Conservation (phyloP, 495 filamentous ascomycete genomes). For the Hypoxylon crocopeplum region DNA sequence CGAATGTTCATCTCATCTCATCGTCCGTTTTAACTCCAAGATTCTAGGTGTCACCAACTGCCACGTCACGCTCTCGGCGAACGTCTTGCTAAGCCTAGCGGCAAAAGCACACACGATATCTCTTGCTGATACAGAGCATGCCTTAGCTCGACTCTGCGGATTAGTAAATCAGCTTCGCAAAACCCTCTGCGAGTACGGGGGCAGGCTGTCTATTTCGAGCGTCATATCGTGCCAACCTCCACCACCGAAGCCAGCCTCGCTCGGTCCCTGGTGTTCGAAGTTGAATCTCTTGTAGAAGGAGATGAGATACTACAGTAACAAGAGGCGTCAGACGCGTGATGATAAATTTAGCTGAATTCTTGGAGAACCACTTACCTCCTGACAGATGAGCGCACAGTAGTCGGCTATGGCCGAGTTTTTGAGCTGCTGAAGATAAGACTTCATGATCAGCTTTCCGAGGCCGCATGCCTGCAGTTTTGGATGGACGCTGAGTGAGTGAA, state of each 20-base stretch:
- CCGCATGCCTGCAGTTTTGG: slow-evolving; percentile 76
- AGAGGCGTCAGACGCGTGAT: not conserved
- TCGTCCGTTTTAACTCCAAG: not conserved
- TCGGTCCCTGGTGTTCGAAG: slow-evolving; percentile 72
- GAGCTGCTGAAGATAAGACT: slow-evolving; percentile 73
- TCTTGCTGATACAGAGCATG: no score
- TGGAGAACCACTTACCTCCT: slow-evolving; percentile 59
- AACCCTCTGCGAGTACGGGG: slow-evolving; percentile 1
- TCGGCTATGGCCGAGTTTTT: slow-evolving; percentile 69
- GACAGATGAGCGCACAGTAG: slow-evolving; percentile 78
- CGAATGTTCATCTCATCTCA: slow-evolving; percentile 16
- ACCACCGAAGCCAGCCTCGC: slow-evolving; percentile 70
- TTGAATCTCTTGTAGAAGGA: slow-evolving; percentile 79
- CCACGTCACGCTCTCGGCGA: slow-evolving; percentile 5
- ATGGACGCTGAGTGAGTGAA: slow-evolving; percentile 83
- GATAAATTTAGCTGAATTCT: not conserved
- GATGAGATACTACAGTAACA: slow-evolving; percentile 60
- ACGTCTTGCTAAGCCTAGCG: not conserved
- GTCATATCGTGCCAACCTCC: slow-evolving; percentile 84
- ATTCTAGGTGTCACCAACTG: not conserved
- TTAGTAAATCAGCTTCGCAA: not conserved
- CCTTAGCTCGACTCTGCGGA: no score
- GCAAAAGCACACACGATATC: no score
- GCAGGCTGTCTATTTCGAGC: not conserved
- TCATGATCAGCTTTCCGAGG: slow-evolving; percentile 77